Percentiles rank a stretch among this genome's conserved stretches.
Conservation (phyloP, 768 basidiomycete species). For the Postia placenta region DNA sequence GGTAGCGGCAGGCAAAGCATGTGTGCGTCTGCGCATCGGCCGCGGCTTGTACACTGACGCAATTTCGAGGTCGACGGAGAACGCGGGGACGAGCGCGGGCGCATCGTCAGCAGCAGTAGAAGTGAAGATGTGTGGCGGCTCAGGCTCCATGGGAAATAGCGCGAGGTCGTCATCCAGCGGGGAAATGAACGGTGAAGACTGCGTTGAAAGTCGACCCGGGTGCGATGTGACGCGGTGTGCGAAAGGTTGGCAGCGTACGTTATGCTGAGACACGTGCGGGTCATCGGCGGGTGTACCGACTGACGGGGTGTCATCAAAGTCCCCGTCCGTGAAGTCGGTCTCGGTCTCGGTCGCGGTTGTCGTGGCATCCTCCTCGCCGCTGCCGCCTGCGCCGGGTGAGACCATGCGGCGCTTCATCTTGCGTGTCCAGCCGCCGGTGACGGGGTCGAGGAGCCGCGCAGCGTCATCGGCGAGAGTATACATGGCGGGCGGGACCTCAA, state of each 20-base stretch:
- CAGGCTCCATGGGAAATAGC: slow-evolving; percentile 45
- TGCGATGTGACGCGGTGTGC: slow-evolving; percentile 17
- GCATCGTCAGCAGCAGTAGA: slow-evolving; percentile 11
- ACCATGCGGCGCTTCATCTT: slow-evolving; percentile 20
- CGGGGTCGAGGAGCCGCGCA: slow-evolving; percentile 29
- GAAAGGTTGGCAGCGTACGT: slow-evolving; percentile 13
- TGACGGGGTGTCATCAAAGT: slow-evolving; percentile 17
- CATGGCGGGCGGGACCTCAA: slow-evolving; percentile 63
- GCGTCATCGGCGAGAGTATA: slow-evolving; percentile 26
- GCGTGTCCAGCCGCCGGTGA: slow-evolving; percentile 29
- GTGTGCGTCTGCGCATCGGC: slow-evolving; percentile 43
- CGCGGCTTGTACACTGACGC: slow-evolving; percentile 69
- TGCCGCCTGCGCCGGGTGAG: neutral
- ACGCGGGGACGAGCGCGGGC: slow-evolving; percentile 9
- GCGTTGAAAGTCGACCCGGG: slow-evolving; percentile 21
- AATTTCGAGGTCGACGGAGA: slow-evolving; percentile 58
- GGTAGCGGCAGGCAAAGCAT: slow-evolving; percentile 20
- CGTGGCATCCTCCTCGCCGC: slow-evolving; percentile 20
- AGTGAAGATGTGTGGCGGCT: slow-evolving; percentile 11
- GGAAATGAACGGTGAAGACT: slow-evolving; percentile 18
- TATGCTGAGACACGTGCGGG: neutral
- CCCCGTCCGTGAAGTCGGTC: slow-evolving; percentile 32
- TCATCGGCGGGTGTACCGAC: slow-evolving; percentile 8
- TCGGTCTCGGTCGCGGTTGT: slow-evolving; percentile 34
- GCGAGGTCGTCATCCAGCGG: slow-evolving; percentile 26